These are phyloP conservation scores for Arthrinium puccinioides DNA, from an alignment of 2,329 filamentous ascomycete species.

Conservation along the genomic window DNA sequence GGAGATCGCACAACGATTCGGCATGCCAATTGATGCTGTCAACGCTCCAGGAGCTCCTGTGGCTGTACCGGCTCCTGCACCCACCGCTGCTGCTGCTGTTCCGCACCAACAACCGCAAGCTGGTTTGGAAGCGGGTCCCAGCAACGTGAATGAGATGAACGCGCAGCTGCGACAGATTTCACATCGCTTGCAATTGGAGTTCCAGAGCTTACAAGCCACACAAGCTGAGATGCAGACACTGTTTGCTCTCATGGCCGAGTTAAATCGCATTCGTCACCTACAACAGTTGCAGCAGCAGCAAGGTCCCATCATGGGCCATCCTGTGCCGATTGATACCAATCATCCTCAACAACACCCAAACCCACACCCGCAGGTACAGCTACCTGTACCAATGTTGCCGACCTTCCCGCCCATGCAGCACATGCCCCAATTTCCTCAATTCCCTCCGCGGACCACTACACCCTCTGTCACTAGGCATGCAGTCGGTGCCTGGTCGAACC, in stretches of 20 bases:
- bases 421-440: conserved; percentile 16
- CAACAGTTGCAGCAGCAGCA: conserved; percentile 32
- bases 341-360: conserved; percentile 6
- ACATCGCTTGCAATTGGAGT: conserved; percentile 60
- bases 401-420: conserved; percentile 12
- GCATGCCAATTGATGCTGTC: conserved; percentile 29
- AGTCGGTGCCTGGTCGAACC: conserved; percentile 33
- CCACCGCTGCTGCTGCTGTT: conserved; percentile 4
- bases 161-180: conserved; percentile 60
- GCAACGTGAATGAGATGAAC: conserved; percentile 35
- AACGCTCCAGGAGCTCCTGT: conserved; percentile 13
- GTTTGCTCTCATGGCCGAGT: conserved; percentile 59
- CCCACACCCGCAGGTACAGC: conserved; percentile 9
- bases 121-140: conserved; percentile 8
- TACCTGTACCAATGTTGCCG: conserved; percentile 11
- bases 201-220: conserved; percentile 53
- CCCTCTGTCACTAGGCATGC: conserved; percentile 41
- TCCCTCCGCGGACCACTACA: conserved; percentile 27
- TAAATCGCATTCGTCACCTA: conserved; percentile 54
- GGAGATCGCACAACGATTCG: conserved; percentile 60
- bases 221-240: conserved; percentile 60
- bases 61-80: conserved; percentile 3
- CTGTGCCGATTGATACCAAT: conserved; percentile 6
- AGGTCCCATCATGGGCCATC: conserved; percentile 9
- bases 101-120: conserved; percentile 5